Evolutionary conservation across 2,329 filamentous ascomycete species (phyloP), one percentile per base, ranked within the genome.

Genomic region (Dothistroma septosporum): DNA sequence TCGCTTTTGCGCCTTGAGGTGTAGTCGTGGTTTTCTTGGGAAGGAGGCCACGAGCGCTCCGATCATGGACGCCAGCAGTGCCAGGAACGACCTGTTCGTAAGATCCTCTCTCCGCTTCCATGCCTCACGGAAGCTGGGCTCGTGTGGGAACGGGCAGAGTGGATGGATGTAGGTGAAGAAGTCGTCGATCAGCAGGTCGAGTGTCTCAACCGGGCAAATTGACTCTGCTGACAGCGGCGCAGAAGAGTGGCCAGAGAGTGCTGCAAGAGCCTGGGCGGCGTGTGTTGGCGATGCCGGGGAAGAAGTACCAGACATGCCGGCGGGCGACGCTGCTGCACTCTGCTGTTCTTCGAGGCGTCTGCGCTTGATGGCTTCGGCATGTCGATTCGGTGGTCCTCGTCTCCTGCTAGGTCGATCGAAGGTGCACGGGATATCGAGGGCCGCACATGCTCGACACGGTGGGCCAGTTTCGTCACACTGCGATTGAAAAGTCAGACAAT

Each of bases 141-240:
- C 88, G 73, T 92, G 89, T 0, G 89, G 89, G 60, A 92, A 92
- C 0, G 89, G 89, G 60, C 84, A 85, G 9, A 92, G 80, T 1
- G 89, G 89, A 68, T 92, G 88, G 57, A 92, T 87, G 72, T 91
- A 91, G 19, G 87, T 91, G 76, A 92, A 92, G 80, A 90, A 92
- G 76, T 92, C 89, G 72, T 92, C 87, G 60, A 92, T 83, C 16
- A 92, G 79, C 1, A 87, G 80, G 68, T 88, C 82, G 56, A 92
- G 77, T 11, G 87, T 85, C 8, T 84, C 82, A 73, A 87, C 80
- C 0, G 89, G 87, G 46, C 87, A 89, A 63, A 92, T 91, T 1
- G 83, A 79, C 70, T 92, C 89, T 53, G 87, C 82, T 3, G 83
- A 84, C 10, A 83, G 73, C 47, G 77, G 75, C 21, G 67, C 64